A percentile compares a stretch with the other conserved stretches of the same genome.
Conservation (phyloP, 495 filamentous ascomycete species). For the Trichocladium antarcticum region DNA sequence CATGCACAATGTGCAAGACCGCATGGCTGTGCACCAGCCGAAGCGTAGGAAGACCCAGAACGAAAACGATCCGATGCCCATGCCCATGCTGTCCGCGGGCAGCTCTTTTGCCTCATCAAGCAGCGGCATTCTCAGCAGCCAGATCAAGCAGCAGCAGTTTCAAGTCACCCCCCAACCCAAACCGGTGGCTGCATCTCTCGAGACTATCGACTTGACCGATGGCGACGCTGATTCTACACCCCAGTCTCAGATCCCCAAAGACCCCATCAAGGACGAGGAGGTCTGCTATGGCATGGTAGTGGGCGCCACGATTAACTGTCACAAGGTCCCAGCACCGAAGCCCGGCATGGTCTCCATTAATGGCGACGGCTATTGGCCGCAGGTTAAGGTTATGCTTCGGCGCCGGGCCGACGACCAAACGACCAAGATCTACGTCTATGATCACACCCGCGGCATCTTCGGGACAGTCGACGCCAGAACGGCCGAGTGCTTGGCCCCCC, state of each 20-base stretch:
- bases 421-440: conserved; percentile 53
- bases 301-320: conserved; percentile 54
- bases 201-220: conserved; percentile 57
- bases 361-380: conserved; percentile 49
- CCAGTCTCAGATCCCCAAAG: conserved; percentile 27
- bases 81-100: conserved; percentile 4
- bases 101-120: conserved; percentile 33
- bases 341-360: conserved; percentile 45
- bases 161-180: conserved; percentile 26
- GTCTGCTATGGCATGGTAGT: conserved; percentile 82
- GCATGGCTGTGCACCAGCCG: conserved; percentile 43
- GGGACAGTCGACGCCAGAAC: conserved; percentile 63
- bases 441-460: conserved; percentile 58
- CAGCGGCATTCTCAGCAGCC: conserved; percentile 50
- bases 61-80: conserved; percentile 30
- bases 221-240: conserved; percentile 46
- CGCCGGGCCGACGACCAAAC: conserved; percentile 43
- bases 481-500: conserved; percentile 52
- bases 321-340: conserved; percentile 53
- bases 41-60: conserved; percentile 54
- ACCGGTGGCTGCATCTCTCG: conserved; percentile 12
- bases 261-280: conserved; percentile 39
- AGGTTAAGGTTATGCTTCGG: conserved; percentile 57
- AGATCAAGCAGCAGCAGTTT: conserved; percentile 45
- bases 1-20: conserved; percentile 59